These are phyloP conservation scores for Sporothrix phasma DNA, from an alignment of 2,329 filamentous ascomycete species.

Conservation along the genomic window DNA sequence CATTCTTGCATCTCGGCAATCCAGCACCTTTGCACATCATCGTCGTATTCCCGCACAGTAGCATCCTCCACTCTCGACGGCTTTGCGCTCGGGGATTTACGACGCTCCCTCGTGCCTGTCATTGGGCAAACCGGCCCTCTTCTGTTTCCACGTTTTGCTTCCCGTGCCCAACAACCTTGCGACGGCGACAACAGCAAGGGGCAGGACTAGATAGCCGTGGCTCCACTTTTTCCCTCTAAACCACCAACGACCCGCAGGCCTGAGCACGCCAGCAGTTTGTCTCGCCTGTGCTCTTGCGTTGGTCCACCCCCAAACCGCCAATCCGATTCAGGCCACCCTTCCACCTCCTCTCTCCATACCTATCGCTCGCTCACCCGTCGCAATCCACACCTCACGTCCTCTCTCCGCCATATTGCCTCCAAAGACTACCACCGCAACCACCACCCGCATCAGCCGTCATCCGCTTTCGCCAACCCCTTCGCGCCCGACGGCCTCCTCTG, in stretches of 20 bases:
- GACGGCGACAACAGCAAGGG: neutral
- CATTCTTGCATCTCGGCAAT: neutral
- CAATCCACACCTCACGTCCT: neutral
- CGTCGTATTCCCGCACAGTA: neutral
- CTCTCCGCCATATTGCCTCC: neutral
- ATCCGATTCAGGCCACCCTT: neutral
- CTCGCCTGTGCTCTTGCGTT: neutral
- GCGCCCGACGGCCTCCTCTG: neutral
- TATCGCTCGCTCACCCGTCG: conserved; percentile 9
- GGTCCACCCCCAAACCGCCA: neutral
- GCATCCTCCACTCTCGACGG: neutral
- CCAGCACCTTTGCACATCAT: neutral
- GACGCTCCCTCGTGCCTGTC: neutral
- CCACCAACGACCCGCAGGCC: neutral
- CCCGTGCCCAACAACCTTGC: neutral
- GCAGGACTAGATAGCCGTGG: neutral
- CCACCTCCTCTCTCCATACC: neutral
- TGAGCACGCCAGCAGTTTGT: neutral
- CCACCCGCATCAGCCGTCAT: conserved; percentile 5
- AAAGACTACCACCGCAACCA: neutral
- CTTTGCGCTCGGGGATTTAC: neutral
- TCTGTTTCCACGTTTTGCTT: conserved; percentile 7
- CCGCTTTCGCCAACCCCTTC: neutral
- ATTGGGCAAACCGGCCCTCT: neutral
- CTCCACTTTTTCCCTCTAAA: conserved; percentile 1